Evolutionary conservation across 805 yeast species (phyloP).

Genomic region (Ogataea haglerorum): DNA sequence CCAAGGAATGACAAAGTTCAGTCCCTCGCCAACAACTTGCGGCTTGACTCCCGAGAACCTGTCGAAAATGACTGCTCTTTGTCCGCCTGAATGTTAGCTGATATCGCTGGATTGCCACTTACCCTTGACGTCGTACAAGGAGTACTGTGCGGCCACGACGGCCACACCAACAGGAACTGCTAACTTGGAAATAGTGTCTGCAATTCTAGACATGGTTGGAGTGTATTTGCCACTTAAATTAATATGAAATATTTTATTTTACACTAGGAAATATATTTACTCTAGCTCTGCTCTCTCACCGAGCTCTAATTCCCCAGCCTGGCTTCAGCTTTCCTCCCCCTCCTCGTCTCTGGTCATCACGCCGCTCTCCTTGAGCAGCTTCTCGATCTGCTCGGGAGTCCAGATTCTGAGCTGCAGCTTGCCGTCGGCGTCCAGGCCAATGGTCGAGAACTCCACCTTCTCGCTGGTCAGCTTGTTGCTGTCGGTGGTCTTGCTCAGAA

Average conservation of each 20-base stretch:
- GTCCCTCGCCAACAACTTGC: conserved; percentile 92
- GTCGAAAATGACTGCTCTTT: conserved; percentile 93
- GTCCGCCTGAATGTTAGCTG: conserved; percentile 50
- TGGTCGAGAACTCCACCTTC: conserved; percentile 89
- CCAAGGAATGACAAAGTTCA: conserved; percentile 96
- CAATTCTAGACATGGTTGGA: conserved; percentile 37
- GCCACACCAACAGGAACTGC: conserved; percentile 74
- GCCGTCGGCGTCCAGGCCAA: conserved; percentile 46
- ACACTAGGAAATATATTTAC: conserved; percentile 4
- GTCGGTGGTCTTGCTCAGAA: conserved; percentile 92
- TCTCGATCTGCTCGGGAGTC: conserved; percentile 75
- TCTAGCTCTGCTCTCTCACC: background rate
- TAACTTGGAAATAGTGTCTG: conserved; percentile 41
- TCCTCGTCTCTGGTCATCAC: conserved; percentile 50
- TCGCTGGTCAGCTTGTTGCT: conserved; percentile 80
- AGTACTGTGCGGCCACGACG: conserved; percentile 68
- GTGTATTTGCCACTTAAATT: conserved; percentile 3
- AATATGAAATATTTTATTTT: conserved; percentile 2
- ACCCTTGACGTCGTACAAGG: conserved; percentile 88
- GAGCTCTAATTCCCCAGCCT: too few relatives aligned
- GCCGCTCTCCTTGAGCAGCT: conserved; percentile 67
- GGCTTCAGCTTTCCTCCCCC: conserved; percentile 30
- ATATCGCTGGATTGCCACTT: conserved; percentile 2
- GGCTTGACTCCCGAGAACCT: conserved; percentile 84
- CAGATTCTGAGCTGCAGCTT: conserved; percentile 68